Base-by-base conservation (phyloP, 768 basidiomycete species). In the Epithele typhae region DNA sequence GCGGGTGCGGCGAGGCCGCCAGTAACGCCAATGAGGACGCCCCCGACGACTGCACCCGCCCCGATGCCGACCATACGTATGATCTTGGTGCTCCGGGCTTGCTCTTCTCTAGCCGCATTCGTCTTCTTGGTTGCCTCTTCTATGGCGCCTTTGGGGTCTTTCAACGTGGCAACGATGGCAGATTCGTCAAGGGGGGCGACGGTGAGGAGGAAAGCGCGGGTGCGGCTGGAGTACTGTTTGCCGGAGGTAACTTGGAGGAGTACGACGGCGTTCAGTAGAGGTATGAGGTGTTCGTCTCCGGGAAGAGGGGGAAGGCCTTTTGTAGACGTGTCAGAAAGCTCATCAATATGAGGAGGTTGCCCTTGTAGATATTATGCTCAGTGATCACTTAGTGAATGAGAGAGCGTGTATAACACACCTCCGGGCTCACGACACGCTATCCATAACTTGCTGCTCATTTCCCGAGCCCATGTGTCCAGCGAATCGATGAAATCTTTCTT, bases 1-100 rank as follows among this genome's bases (percentile, higher is more conserved):
- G 81, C 53, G 12, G 78, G 79, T 9, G 79, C 79, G 3, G 77
- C 79, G 9, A 79, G 67, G 14, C 79, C 78, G 37, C 78, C 79
- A n/a, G 78, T 78, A 19, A 80, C 68, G 4, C 78, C 79, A 12
- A 80, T 61, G 25, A 80, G 63, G 18, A 78, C 68, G 12, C 78
- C 79, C 12, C 78, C 79, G 3, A 74, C 78, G 12, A 79, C 62
- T 21, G 78, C 77, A 14, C 73, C 76, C 17, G 76, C 54, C 3
- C 76, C 76, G 27, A 78, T 65, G 22, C 78, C 77, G n/a, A 70
- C 65, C 46, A 65, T 66, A 24, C 78, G 67, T 48, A 74, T 54
- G 3, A 67, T 63, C 55, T 64, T 69, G 15, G 69, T 67, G 27
- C 62, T 59, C 39, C 66, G 60, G 3, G 76, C 76, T 49, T 77